Base-by-base conservation (phyloP, 2,329 filamentous ascomycete genomes). In the Sclerotinia subarctica region DNA sequence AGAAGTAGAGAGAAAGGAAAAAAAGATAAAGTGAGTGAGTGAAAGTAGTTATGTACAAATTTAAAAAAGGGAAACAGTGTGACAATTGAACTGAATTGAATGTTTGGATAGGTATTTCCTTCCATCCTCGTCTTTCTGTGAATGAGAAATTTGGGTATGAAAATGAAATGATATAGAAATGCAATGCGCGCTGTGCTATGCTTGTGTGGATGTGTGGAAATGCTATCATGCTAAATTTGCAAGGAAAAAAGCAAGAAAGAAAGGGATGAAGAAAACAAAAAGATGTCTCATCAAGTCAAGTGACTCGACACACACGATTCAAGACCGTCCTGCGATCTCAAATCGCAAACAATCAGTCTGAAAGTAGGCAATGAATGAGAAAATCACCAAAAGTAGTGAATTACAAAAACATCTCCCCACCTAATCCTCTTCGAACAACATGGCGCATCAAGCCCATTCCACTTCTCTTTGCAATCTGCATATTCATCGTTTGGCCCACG, bases 401-500 rank as follows among this genome's bases (percentile, higher is more conserved):
- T 38, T 38, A 35, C 2, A 24, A 29, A 17, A 60, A 35, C 58
- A 47, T 60, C 6, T 47, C 24, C 8, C 11, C 11, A 4, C 32
- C 53, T 21, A 47, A 21, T 49, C 57, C 57, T 4, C 57, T 7
- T 17, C 29, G 29, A 7, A 46, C 58, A 2, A 49, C 19, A 19
- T 49, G 58, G 1, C 58, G 58, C 13, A 51, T 49, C 21, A 51
- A 32, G 2, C 46, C 29, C 58, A 35, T 51, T 17, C 11, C 46
- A 3, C n/a, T 32, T 66, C 53, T 59, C 64, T 59, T 66, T 21
- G 71, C 73, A 72, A 85, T 79, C 26, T 75, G 77, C 42, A 86
- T 76, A 0, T 76, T 70, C 8, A 76, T 72, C 2, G 78, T 77
- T 68, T 83, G 76, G 0, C 85, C 85, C 0, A 73, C 64, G 1